These are phyloP conservation scores for Colletotrichum gigasporum DNA, from an alignment of 2,329 filamentous ascomycete genomes.

Conservation along the genomic window DNA sequence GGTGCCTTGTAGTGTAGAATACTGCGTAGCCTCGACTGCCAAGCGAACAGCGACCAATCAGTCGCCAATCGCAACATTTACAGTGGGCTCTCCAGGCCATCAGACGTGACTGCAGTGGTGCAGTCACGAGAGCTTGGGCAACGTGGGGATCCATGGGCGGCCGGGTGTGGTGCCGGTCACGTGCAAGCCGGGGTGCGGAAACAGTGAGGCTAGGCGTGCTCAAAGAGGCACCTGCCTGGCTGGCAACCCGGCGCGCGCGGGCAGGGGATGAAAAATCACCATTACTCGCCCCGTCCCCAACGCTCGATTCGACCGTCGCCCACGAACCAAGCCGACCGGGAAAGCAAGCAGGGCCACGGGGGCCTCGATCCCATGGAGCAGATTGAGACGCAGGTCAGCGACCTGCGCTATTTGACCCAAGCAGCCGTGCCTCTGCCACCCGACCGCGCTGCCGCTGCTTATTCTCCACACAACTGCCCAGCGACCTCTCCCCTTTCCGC, in stretches of 20 bases:
- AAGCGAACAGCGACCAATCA: constrained; percentile 11
- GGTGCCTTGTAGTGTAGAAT: too few relatives aligned
- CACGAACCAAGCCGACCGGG: not conserved
- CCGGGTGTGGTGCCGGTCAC: constrained; percentile 35
- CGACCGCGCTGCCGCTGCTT: constrained; percentile 33
- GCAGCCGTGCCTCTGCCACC: constrained; percentile 42
- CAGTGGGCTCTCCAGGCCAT: not conserved
- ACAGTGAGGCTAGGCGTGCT: constrained; percentile 10
- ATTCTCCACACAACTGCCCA: constrained; percentile 39
- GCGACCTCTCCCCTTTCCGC: constrained; percentile 42
- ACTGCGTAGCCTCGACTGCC: too few relatives aligned
- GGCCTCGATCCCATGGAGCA: constrained; percentile 55
- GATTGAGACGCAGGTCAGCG: constrained; percentile 63
- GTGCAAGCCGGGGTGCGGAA: not conserved
- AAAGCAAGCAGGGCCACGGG: constrained; percentile 6
- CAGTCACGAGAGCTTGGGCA: not conserved
- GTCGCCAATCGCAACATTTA: not conserved
- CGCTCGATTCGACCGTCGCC: not conserved
- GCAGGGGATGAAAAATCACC: constrained; percentile 13
- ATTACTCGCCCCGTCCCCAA: constrained; percentile 25
- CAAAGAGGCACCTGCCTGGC: constrained; percentile 6
- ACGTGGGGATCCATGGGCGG: not conserved
- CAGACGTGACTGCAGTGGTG: too few relatives aligned
- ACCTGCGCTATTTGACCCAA: constrained; percentile 61
- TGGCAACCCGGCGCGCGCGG: not conserved